Evolutionary conservation across 768 basidiomycete genomes (phyloP).

Genomic region (Lactarius sp.): DNA sequence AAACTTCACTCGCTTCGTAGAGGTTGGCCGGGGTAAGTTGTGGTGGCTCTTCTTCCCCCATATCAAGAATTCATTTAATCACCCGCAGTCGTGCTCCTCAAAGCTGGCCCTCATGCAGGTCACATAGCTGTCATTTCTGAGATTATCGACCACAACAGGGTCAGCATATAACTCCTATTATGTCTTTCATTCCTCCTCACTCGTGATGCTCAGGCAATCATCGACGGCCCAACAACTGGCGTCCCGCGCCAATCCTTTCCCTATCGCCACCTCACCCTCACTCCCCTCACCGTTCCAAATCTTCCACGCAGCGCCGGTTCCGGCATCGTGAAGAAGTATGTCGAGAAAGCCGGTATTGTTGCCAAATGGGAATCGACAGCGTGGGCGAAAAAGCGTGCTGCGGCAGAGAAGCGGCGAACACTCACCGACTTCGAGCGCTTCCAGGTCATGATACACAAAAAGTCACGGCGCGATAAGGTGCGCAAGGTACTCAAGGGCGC

Average conservation of each 20-base stretch:
- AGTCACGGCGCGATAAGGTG: constrained; percentile 72
- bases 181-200: not conserved
- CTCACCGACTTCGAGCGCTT: constrained; percentile 92
- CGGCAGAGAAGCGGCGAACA: constrained; percentile 65
- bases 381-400: constrained; percentile 86
- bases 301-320: constrained; percentile 87
- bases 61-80: not conserved
- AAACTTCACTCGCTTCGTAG: constrained; percentile 95
- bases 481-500: constrained; percentile 64
- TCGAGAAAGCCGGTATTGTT: constrained; percentile 79
- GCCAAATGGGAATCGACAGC: constrained; percentile 85
- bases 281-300: constrained; percentile 71
- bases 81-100: constrained; percentile 84
- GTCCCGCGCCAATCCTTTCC: constrained; percentile 91
- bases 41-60: not conserved
- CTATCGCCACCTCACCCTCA: constrained; percentile 90
- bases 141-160: constrained; percentile 99
- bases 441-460: constrained; percentile 83
- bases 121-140: constrained; percentile 94
- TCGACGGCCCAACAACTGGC: constrained; percentile 88
- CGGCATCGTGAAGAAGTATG: constrained; percentile 74
- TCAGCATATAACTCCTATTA: constrained; percentile 37
- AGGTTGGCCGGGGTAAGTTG: constrained; percentile 87
- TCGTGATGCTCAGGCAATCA: constrained; percentile 62
- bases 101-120: constrained; percentile 77